These are phyloP conservation scores for Blastomyces gilchristii DNA, from an alignment of 2,329 filamentous ascomycete genomes.

Conservation along the genomic window DNA sequence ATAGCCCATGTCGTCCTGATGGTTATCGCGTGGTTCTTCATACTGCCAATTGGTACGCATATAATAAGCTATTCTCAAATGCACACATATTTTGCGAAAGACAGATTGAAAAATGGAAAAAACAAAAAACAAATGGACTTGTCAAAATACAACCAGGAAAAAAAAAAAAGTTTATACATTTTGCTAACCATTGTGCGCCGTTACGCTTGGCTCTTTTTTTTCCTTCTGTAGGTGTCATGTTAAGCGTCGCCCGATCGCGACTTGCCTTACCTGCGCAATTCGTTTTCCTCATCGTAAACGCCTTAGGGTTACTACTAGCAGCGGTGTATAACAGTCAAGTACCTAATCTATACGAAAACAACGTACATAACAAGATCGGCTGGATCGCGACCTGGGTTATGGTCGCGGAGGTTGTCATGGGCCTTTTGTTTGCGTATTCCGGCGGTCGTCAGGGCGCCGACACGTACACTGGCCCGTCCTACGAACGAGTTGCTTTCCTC, in stretches of 20 bases:
- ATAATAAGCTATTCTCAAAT: neutral
- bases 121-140: neutral
- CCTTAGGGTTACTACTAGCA: slow-evolving; percentile 53
- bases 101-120: neutral
- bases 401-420: slow-evolving; percentile 58
- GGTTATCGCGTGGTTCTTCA: slow-evolving; percentile 59
- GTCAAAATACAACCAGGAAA: neutral
- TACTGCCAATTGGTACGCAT: slow-evolving; percentile 59
- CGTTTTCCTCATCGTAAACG: slow-evolving; percentile 54
- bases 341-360: slow-evolving; percentile 76
- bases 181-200: slow-evolving; percentile 3
- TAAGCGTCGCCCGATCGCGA: slow-evolving; percentile 71
- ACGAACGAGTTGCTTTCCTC: slow-evolving; percentile 51
- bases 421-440: slow-evolving; percentile 53
- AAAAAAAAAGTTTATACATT: neutral
- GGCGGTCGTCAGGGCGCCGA: slow-evolving; percentile 33
- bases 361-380: slow-evolving; percentile 78
- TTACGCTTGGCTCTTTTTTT: slow-evolving; percentile 5
- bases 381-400: slow-evolving; percentile 72
- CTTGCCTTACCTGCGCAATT: slow-evolving; percentile 62
- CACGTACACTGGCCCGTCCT: slow-evolving; percentile 17
- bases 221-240: slow-evolving; percentile 57
- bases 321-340: slow-evolving; percentile 69
- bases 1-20: slow-evolving; percentile 62
- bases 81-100: no score